phyloP scores from a whole-genome alignment of 176 grass and related monocot genomes.

The Phoenix roebelenii region DNA sequence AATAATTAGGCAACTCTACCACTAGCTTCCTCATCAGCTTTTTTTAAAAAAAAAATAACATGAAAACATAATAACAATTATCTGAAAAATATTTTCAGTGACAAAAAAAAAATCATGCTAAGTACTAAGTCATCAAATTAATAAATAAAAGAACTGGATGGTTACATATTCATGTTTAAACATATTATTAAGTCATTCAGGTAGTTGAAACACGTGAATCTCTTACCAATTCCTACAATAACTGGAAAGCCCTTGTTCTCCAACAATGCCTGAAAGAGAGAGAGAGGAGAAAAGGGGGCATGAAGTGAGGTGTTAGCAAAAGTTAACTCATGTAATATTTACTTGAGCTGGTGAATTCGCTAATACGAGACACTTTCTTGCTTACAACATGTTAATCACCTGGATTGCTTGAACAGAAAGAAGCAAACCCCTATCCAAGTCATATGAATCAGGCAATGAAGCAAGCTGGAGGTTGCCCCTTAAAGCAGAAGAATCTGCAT shows the following conservation, averaged over 20 bases:
- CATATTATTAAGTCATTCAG: too few relatives aligned
- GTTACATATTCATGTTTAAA: too few relatives aligned
- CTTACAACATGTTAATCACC: slow-evolving; percentile 29
- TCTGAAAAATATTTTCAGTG: too few relatives aligned
- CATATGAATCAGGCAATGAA: slow-evolving; percentile 84
- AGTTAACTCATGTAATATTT: slow-evolving; percentile 5
- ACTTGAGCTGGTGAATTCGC: too few relatives aligned
- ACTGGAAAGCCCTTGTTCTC: slow-evolving; percentile 97
- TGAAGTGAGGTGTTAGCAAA: neutral
- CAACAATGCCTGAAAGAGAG: slow-evolving; percentile 65
- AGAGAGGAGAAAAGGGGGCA: neutral
- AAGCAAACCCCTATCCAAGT: slow-evolving; percentile 89
- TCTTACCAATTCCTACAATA: slow-evolving; percentile 86
- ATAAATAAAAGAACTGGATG: neutral
- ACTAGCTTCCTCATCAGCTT: too few relatives aligned
- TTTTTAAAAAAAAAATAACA: too few relatives aligned
- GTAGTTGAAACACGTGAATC: too few relatives aligned
- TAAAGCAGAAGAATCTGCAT: slow-evolving; percentile 70
- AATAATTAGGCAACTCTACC: too few relatives aligned
- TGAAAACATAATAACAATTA: too few relatives aligned
- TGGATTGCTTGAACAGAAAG: slow-evolving; percentile 99
- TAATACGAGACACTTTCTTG: too few relatives aligned
- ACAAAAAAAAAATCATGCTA: too few relatives aligned
- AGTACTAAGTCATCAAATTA: too few relatives aligned
- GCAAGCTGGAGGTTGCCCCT: slow-evolving; percentile 63